These are phyloP conservation scores for Ophiostoma quercus DNA, from an alignment of 2,329 filamentous ascomycete genomes.

Conservation along the genomic window DNA sequence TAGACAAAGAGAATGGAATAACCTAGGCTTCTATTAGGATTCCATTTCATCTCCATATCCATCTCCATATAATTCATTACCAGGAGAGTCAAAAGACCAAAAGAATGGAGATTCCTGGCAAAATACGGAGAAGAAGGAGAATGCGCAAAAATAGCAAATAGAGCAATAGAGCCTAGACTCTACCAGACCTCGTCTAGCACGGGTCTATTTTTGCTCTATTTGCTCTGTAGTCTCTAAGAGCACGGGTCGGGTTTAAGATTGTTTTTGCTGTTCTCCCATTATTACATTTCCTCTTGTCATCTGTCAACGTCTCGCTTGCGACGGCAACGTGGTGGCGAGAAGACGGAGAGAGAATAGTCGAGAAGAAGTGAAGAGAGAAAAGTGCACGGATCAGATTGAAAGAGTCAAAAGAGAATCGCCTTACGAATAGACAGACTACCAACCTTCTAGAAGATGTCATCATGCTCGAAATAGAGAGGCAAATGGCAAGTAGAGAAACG, in stretches of 20 bases:
- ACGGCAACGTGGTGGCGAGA: background rate
- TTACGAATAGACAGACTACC: no score
- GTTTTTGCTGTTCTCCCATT: background rate
- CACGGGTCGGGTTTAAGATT: background rate
- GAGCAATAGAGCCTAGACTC: no score
- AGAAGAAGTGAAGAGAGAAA: no score
- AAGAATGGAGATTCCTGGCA: slow-evolving; percentile 18
- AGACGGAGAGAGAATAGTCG: background rate
- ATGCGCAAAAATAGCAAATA: slow-evolving; percentile 1
- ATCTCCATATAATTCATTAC: background rate
- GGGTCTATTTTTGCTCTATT: background rate
- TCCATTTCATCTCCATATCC: background rate
- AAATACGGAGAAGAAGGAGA: slow-evolving; percentile 17
- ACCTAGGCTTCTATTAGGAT: background rate
- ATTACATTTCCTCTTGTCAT: background rate
- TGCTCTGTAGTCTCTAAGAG: background rate
- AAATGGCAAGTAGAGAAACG: background rate
- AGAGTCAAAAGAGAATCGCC: no score
- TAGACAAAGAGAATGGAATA: background rate
- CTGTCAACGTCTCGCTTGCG: background rate
- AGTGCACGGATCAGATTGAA: no score
- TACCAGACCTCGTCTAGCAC: no score
- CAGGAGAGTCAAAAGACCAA: background rate
- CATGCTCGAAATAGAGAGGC: slow-evolving; percentile 6
- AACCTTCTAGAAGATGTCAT: background rate